Evolutionary conservation across 108 stramenopile genomes (phyloP).

Genomic region (Nitzschia sp.): DNA sequence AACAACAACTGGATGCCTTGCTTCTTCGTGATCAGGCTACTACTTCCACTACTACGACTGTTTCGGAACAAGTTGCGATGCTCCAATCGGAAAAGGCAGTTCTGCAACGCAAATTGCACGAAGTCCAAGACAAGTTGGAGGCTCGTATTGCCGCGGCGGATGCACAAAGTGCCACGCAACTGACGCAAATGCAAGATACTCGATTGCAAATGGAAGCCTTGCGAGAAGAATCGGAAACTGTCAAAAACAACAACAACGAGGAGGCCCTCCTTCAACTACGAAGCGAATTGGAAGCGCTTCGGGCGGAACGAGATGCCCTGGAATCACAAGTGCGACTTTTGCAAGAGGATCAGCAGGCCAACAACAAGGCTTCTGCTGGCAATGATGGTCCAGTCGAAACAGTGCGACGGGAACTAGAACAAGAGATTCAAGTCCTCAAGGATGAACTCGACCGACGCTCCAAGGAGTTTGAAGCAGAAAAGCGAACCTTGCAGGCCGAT

Average conservation of each 20-base stretch:
- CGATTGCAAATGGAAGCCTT: slow-evolving; percentile 3
- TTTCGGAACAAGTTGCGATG: background rate
- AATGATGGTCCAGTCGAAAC: too few relatives aligned
- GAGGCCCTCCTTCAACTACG: background rate
- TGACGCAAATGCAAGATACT: slow-evolving; percentile 7
- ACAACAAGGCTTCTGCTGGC: background rate
- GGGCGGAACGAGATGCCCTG: background rate
- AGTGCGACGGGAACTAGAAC: background rate
- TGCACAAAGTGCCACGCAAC: background rate
- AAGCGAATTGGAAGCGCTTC: slow-evolving; percentile 4
- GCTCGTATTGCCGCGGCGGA: background rate
- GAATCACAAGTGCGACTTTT: background rate
- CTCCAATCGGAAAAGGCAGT: slow-evolving; percentile 6
- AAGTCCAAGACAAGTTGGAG: background rate
- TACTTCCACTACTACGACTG: background rate
- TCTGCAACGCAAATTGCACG: slow-evolving; percentile 9
- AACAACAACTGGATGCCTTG: slow-evolving; percentile 17
- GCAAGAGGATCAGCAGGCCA: background rate
- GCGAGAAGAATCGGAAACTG: slow-evolving; percentile 11
- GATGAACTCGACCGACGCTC: background rate
- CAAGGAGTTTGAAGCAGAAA: slow-evolving; percentile 4
- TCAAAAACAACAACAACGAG: slow-evolving; percentile 16
- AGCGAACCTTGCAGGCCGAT: slow-evolving; percentile 4
- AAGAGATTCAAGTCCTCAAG: slow-evolving; percentile 6
- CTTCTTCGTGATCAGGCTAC: background rate